These are phyloP conservation scores for Pseudocercospora cruenta DNA, from an alignment of 2,329 filamentous ascomycete genomes.

Conservation along the genomic window DNA sequence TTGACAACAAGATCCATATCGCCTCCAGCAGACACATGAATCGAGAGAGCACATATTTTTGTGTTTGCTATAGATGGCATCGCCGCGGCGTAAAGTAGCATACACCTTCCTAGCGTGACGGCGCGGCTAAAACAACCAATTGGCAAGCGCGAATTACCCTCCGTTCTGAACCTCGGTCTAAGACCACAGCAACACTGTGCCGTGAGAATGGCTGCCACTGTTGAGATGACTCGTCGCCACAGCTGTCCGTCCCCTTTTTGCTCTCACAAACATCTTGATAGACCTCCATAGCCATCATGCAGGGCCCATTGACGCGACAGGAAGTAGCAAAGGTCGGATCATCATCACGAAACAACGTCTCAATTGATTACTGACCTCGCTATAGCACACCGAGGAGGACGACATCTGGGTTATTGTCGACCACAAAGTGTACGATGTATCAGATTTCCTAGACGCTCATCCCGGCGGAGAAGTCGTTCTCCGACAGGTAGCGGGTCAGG, in stretches of 20 bases:
- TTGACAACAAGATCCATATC: not conserved
- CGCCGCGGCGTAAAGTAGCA: not conserved
- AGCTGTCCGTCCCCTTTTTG: not conserved
- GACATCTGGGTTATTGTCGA: slow-evolving; percentile 85
- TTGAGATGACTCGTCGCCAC: not conserved
- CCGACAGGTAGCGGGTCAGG: slow-evolving; percentile 76
- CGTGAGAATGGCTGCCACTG: not conserved
- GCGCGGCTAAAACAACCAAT: slow-evolving; percentile 3
- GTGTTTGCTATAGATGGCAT: not conserved
- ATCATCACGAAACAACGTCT: not conserved
- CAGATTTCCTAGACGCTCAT: slow-evolving; percentile 82
- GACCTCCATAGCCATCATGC: slow-evolving; percentile 26
- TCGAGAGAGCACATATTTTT: not conserved
- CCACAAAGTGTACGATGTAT: slow-evolving; percentile 82
- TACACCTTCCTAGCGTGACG: not conserved
- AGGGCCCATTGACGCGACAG: slow-evolving; percentile 31
- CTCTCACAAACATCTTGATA: not conserved
- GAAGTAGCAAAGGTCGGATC: slow-evolving; percentile 34
- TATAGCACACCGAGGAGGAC: slow-evolving; percentile 71
- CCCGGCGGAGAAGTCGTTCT: slow-evolving; percentile 81
- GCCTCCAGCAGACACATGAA: not conserved
- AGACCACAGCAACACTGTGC: not conserved
- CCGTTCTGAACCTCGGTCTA: not conserved
- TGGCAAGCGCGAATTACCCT: not conserved
- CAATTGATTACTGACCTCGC: slow-evolving; percentile 9